Base-by-base conservation (phyloP, 352 stramenopile genomes). In the Phytophthora chlamydospora region DNA sequence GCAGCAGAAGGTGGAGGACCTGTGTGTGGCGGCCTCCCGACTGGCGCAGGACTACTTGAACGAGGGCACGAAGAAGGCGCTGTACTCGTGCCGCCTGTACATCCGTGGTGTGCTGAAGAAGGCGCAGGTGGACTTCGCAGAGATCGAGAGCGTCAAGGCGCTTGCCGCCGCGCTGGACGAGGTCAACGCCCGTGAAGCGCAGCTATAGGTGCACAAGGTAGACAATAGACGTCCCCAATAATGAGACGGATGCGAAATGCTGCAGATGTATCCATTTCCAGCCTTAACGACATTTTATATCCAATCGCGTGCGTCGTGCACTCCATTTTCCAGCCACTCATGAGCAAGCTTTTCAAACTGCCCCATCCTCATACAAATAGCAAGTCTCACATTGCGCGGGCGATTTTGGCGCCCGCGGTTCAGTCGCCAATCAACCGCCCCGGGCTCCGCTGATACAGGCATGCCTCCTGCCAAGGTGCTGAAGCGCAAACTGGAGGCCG, bases 61-160 rank as follows among this genome's bases (percentile, higher is more conserved):
- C 0, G 78, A 91, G 27, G 82, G 79, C 42, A 82, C 83, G n/a
- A 90, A 92, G 68, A 90, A 91, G 71, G 70, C 83, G 33, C 66
- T 93, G 6, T 91, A 91, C 62, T 82, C 82, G 21, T 91, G 82
- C 36, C 78, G 79, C 8, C 62, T 95, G 36, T 91, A 93, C 68
- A 78, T 93, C 39, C 78, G 82, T 31, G 78, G 83, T 27, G 71
- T 95, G 38, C 70, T 90, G 10, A 90, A 90, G 72, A 95, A 92
- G 58, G 82, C 80, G 41, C 78, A 91, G 33, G 62, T 90, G 13
- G 77, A 93, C 51, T 95, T 90, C 59, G 66, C 61, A 1, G 62
- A 75, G 21, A 49, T 85, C 0, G 74, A 87, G 17, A 62, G 75
- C 10, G 78, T 89, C 12, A 60, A 76, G 54, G 50, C 55, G 13